Conservation (phyloP, 2,329 filamentous ascomycete genomes). For the Trichoderma endophyticum region DNA sequence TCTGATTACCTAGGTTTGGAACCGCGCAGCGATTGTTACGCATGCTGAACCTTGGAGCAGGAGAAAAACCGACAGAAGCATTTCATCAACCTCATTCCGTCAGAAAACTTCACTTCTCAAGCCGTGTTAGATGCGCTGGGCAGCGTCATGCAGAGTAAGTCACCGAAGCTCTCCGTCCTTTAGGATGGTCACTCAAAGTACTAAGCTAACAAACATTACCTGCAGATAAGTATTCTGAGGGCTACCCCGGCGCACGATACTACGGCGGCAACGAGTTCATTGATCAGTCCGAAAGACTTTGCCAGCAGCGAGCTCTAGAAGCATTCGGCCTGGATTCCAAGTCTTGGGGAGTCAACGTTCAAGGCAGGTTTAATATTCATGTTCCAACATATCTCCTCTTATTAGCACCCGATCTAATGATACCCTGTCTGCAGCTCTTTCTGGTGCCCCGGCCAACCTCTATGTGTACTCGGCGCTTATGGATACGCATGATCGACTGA, state of each 20-base stretch:
- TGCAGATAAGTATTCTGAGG: conserved; percentile 94
- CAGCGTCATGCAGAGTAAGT: conserved; percentile 88
- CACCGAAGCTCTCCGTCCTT: not conserved
- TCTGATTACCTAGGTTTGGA: not conserved
- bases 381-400: too few relatives aligned
- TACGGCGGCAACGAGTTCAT: conserved; percentile 98
- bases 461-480: conserved; percentile 96
- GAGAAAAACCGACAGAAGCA: conserved; percentile 96
- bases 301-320: conserved; percentile 85
- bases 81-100: conserved; percentile 96
- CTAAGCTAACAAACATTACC: conserved; percentile 31
- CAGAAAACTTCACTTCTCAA: conserved; percentile 93
- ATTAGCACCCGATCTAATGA: not conserved
- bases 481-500: conserved; percentile 88
- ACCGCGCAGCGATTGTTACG: not conserved
- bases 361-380: conserved; percentile 53
- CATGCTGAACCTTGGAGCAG: conserved; percentile 41
- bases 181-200: not conserved
- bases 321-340: conserved; percentile 79
- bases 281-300: conserved; percentile 82
- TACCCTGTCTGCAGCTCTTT: conserved; percentile 58
- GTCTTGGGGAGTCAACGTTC: conserved; percentile 96
- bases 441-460: conserved; percentile 70
- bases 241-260: conserved; percentile 93
- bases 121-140: conserved; percentile 87